Evolutionary conservation across 2,329 filamentous ascomycete genomes (phyloP), one percentile per base, ranked within the genome.

Genomic region (Aureobasidium leucospermi): DNA sequence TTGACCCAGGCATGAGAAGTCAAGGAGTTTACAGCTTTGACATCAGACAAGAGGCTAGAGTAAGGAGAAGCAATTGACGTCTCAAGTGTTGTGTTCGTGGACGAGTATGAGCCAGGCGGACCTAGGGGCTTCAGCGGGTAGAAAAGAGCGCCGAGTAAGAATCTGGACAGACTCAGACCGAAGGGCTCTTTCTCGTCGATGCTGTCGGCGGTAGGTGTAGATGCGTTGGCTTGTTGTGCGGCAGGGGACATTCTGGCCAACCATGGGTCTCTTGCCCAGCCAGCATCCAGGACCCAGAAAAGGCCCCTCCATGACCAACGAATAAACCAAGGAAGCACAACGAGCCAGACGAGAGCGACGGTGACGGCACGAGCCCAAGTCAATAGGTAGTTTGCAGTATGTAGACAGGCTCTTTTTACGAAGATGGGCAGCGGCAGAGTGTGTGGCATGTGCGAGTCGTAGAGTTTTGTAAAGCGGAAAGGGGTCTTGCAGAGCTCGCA

Each of bases 401-500:
- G 93, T 49, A 89, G 80, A 58, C 84, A 76, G 67, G 93, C 85
- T 73, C 95, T 89, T 64, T 85, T 85, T 59, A 91, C 65, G 68
- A 99, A 96, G 63, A 99, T 80, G 49, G 87, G 82, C 42, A 86
- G 81, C 0, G 95, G 94, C 13, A 99, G 81, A 11, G 83, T 85
- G 63, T 84, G 83, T 1, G 94, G 95, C 94, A 99, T 99, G 69
- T 92, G 84, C 4, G 91, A 90, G 63, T 92, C 86, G 77, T 99
- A 99, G 41, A 99, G 83, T 75, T 99, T 99, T 57, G 94, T 99
- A 78, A 99, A 99, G 62, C 91, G 89, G 71, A 97, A 99, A 0
- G 92, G 87, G 2, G 94, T 99, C 78, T 99, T 99, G 85, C 94
- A 99, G 38, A 99, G 85, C 78, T 99, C 94, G 80, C 95, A 99